These are phyloP conservation scores for Westerdykella sp. DNA, from an alignment of 2,329 filamentous ascomycete genomes.

Conservation along the genomic window DNA sequence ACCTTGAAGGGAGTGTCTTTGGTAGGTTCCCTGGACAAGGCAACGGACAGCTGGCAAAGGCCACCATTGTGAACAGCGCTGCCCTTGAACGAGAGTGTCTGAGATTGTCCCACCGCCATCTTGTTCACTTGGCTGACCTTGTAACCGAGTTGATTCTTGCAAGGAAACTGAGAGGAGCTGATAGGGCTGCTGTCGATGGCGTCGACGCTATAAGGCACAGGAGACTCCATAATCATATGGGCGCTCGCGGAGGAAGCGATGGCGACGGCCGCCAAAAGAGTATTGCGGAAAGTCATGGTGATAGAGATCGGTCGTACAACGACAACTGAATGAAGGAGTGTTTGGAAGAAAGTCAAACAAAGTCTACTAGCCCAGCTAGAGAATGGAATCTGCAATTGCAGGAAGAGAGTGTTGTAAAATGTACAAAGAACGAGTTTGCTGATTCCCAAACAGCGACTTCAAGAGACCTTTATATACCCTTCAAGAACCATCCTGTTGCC, in stretches of 20 bases:
- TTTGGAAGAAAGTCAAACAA: constrained; percentile 10
- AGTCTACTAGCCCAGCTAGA: constrained; percentile 29
- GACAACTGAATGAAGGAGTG: constrained; percentile 12
- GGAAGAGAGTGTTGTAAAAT: constrained; percentile 10
- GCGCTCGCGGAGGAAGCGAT: constrained; percentile 55
- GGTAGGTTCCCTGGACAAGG: constrained; percentile 52
- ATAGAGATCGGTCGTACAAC: constrained; percentile 15
- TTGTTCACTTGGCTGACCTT: constrained; percentile 27
- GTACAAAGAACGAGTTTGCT: constrained; percentile 15
- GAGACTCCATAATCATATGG: constrained; percentile 68
- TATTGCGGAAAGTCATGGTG: constrained; percentile 49
- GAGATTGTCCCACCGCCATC: constrained; percentile 58
- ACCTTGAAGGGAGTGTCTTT: constrained; percentile 68
- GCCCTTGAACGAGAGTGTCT: constrained; percentile 61
- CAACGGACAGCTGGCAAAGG: constrained; percentile 80
- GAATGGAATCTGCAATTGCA: constrained; percentile 12
- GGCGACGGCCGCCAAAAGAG: constrained; percentile 45
- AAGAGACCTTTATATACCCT: constrained; percentile 22
- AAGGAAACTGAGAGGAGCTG: constrained; percentile 62
- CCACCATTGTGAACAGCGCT: constrained; percentile 81
- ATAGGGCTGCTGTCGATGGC: constrained; percentile 61
- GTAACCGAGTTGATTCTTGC: constrained; percentile 41
- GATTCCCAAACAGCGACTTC: constrained; percentile 7
- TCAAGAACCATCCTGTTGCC: constrained; percentile 3
- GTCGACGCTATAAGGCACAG: constrained; percentile 54